A percentile compares a stretch with the other conserved stretches of the same genome.
Conservation (phyloP, 2,329 filamentous ascomycete species). For the Sporothrix dimorphospora region DNA sequence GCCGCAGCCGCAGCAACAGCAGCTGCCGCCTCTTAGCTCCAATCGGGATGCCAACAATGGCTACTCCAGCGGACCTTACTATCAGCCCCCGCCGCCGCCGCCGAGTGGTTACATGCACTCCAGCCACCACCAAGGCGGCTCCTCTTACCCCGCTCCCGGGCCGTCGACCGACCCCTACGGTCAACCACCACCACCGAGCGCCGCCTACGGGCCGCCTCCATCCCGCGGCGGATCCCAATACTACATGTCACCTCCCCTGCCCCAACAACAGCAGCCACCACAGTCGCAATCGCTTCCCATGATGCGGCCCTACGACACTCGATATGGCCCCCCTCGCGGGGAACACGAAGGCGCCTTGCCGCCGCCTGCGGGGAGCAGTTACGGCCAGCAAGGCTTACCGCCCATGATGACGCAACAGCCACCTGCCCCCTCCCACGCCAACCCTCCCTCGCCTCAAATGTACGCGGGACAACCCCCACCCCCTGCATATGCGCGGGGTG, state of each 20-base stretch:
- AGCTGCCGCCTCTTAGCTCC: background rate
- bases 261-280: background rate
- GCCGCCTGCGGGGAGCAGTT: conserved; percentile 11
- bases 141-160: conserved; percentile 13
- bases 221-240: conserved; percentile 27
- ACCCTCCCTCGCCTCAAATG: conserved; percentile 14
- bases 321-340: conserved; percentile 9
- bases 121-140: conserved; percentile 19
- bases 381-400: conserved; percentile 16
- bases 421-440: background rate
- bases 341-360: background rate
- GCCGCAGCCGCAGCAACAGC: conserved; percentile 20
- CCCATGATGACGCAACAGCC: background rate
- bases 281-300: background rate
- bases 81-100: background rate
- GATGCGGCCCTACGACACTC: conserved; percentile 27
- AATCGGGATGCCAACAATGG: conserved; percentile 8
- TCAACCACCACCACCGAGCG: conserved; percentile 17
- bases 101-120: conserved; percentile 11
- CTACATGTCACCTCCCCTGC: conserved; percentile 31
- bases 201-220: conserved; percentile 17
- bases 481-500: background rate
- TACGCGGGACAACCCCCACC: background rate
- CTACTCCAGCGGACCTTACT: background rate
- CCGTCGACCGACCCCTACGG: conserved; percentile 23